phyloP scores from a whole-genome alignment of 2,329 filamentous ascomycete species.

The Calonectria pteridis region DNA sequence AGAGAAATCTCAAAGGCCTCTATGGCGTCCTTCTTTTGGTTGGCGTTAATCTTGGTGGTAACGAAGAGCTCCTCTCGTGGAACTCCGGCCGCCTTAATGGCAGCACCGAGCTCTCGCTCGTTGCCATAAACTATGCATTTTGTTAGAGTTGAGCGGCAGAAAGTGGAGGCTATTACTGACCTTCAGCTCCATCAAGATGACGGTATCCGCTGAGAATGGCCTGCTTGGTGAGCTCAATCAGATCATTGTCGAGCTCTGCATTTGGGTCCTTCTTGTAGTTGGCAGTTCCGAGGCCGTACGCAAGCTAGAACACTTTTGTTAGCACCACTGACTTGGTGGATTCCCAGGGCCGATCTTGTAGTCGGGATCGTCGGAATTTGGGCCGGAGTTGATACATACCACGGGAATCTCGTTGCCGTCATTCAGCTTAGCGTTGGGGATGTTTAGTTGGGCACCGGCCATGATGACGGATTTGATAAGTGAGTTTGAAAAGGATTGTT shows the following conservation, averaged over 20 bases:
- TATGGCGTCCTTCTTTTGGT: slow-evolving; percentile 54
- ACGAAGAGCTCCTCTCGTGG: slow-evolving; percentile 78
- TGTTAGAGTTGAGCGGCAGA: neutral
- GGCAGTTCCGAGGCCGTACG: slow-evolving; percentile 80
- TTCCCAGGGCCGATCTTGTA: neutral
- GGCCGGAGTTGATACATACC: slow-evolving; percentile 54
- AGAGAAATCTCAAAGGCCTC: slow-evolving; percentile 71
- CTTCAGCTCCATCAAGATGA: slow-evolving; percentile 81
- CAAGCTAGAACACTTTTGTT: slow-evolving; percentile 61
- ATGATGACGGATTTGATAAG: slow-evolving; percentile 22
- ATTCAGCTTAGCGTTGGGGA: slow-evolving; percentile 76
- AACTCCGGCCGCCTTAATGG: slow-evolving; percentile 75
- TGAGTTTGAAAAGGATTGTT: neutral
- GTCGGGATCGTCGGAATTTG: neutral
- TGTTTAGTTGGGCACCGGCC: slow-evolving; percentile 37
- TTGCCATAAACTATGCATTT: slow-evolving; percentile 67
- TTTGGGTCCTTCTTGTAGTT: slow-evolving; percentile 65
- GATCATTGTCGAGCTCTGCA: slow-evolving; percentile 66
- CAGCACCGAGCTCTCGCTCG: slow-evolving; percentile 77
- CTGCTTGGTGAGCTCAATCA: slow-evolving; percentile 63
- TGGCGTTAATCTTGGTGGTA: slow-evolving; percentile 68
- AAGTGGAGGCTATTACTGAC: slow-evolving; percentile 51
- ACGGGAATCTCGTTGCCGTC: slow-evolving; percentile 81
- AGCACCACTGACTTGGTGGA: neutral
- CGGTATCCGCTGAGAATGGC: slow-evolving; percentile 77